Base-by-base conservation (phyloP, 2,329 filamentous ascomycete genomes). In the Nakataea oryzae region DNA sequence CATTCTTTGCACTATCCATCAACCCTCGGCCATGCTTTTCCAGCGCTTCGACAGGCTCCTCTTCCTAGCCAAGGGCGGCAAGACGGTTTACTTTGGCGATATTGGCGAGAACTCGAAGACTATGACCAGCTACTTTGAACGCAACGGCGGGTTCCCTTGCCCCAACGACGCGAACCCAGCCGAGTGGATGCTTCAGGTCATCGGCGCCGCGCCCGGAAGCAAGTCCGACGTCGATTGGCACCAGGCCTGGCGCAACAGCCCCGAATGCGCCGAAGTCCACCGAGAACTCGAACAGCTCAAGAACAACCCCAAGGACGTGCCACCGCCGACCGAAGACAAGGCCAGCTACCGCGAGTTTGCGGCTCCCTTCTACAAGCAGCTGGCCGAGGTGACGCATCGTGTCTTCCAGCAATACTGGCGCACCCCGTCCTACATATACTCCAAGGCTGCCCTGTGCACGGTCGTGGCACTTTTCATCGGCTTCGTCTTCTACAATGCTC, bases 391-490 rank as follows among this genome's bases (percentile, higher is more conserved):
- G 47, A 80, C 81, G 24, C 68, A 77, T 29, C 85, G 88, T 67
- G 83, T 89, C 14, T 88, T 88, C 73, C 78, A 86, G 66, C 87
- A 90, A 70, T 89, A 89, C 76, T 90, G 87, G 87, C 83, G 88
- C 58, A 88, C 83, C 1, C 87, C 87, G 0, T 79, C 81, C 3
- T 90, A 90, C 74, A 87, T 90, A 68, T 90, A 87, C 74, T 84
- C 86, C 63, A 91, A 91, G 74, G 69, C 78, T 0, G 74, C 78
- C 4, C 81, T 90, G 55, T 86, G 81, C 66, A 72, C 79, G 55
- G 70, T 80, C 55, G 68, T 73, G 27, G 68, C 82, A 8, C 76
- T 90, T 9, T 90, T 89, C 71, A 86, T 89, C 67, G 87, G 86
- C n/a, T 87, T 88, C 69, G 86, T 84, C 24, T 87, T 89, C 71